Conservation (phyloP, 192 early-diverging fungal species). For the Martensiomyces pterosporus region DNA sequence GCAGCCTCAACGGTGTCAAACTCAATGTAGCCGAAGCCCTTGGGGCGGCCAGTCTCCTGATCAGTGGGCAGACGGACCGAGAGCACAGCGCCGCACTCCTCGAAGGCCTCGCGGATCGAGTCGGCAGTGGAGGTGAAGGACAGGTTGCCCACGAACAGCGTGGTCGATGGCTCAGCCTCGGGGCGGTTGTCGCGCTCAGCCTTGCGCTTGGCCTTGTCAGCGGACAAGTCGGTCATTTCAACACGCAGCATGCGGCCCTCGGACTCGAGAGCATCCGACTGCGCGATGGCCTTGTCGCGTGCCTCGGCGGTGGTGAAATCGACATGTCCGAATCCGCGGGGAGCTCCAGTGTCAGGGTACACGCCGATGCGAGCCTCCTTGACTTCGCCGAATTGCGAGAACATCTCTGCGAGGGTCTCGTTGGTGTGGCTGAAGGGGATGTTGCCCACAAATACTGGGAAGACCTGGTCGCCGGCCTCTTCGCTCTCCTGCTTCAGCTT, state of each 20-base stretch:
- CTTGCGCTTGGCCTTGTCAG: constrained; percentile 12
- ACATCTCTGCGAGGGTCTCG: constrained; percentile 67
- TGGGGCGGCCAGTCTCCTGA: constrained; percentile 73
- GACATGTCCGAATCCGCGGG: constrained; percentile 82
- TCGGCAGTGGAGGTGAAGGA: constrained; percentile 89
- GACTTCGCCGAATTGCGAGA: constrained; percentile 69
- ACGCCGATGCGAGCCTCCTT: constrained; percentile 66
- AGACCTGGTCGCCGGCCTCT: constrained; percentile 42
- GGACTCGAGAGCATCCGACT: constrained; percentile 66
- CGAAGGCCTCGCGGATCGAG: constrained; percentile 86
- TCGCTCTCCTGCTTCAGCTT: constrained; percentile 58
- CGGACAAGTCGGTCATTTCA: constrained; percentile 59
- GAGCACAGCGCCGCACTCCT: constrained; percentile 84
- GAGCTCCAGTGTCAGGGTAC: constrained; percentile 56
- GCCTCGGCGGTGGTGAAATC: constrained; percentile 68
- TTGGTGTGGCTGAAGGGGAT: constrained; percentile 79
- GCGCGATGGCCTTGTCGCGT: constrained; percentile 65
- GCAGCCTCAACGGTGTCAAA: constrained; percentile 87
- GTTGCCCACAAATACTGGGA: constrained; percentile 87
- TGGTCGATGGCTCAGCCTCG: constrained; percentile 59
- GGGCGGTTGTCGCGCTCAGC: constrained; percentile 21
- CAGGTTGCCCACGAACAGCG: constrained; percentile 83
- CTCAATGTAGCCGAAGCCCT: constrained; percentile 97
- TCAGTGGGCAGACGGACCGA: constrained; percentile 80
- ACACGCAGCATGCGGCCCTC: constrained; percentile 80